phyloP scores from a whole-genome alignment of 1,139 yeast species.

The Suhomyces wounanorum region DNA sequence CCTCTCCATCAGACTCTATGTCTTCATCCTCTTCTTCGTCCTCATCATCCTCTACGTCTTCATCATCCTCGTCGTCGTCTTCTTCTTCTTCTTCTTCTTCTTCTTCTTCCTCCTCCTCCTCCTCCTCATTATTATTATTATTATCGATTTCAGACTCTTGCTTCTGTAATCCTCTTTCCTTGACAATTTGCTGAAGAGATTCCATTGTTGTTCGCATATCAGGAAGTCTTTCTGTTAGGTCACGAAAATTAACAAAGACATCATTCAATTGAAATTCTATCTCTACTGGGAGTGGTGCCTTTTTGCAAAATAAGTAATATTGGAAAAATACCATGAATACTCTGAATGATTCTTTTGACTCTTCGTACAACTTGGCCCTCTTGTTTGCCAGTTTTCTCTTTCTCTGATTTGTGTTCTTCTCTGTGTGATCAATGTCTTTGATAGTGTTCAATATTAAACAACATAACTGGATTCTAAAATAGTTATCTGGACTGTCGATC shows the following conservation, averaged over 20 bases:
- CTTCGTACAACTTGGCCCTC: background rate
- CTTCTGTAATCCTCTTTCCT: constrained; percentile 11
- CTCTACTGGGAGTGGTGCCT: constrained; percentile 66
- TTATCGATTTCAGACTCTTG: constrained; percentile 13
- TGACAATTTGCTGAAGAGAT: constrained; percentile 33
- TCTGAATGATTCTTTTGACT: constrained; percentile 23
- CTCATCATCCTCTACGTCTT: constrained; percentile 19
- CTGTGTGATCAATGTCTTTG: constrained; percentile 11
- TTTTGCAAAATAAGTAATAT: constrained; percentile 70
- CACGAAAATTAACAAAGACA: constrained; percentile 34
- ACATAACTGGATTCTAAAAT: constrained; percentile 66
- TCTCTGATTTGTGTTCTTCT: background rate
- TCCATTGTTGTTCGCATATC: constrained; percentile 44
- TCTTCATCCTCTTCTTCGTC: constrained; percentile 9
- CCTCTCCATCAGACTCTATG: constrained; percentile 13
- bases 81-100: constrained; percentile 9
- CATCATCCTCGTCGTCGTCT: constrained; percentile 13
- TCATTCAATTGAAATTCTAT: constrained; percentile 54
- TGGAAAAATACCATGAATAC: constrained; percentile 66
- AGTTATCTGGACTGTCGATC: constrained; percentile 67
- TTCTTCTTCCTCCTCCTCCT: constrained; percentile 12
- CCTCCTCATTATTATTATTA: constrained; percentile 15
- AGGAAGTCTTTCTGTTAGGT: constrained; percentile 36
- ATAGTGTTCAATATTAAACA: constrained; percentile 28
- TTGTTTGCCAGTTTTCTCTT: background rate